Base-by-base conservation (phyloP, 331 rosid species). In the Malus hybrid region DNA sequence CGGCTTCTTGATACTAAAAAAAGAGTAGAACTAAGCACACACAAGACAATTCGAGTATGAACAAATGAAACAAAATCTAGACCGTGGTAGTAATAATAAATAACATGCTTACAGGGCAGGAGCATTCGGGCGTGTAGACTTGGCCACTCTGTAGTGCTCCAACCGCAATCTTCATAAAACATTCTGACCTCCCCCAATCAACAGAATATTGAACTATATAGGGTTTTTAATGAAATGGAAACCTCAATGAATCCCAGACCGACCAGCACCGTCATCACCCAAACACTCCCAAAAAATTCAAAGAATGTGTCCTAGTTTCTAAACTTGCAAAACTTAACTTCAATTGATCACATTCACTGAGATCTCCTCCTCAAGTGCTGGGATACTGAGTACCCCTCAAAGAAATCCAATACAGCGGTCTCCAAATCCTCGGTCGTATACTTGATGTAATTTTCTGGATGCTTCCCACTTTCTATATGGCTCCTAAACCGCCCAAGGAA, bases 391-490 rank as follows among this genome's bases (percentile, higher is more conserved):
- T 30, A 66, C 52, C 97, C 99, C 82, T 95, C 99, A 22, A 95
- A 95, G 83, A 95, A 92, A 73, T 92, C 99, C 97, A 90, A 77
- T 70, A 95, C 89, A 63, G 85, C 85, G 69, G 77, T 88, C 82
- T 90, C 97, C 82, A 95, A 85, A 81, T 95, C 99, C 56, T 92
- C 99, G 28, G 85, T 91, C 3, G 97, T 82, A 76, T 92, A 95
- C 90, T 90, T 95, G 62, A 95, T 92, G 88, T 92, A 95, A 68
- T 90, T 95, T 84, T 95, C 99, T 1, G 99, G 97, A 82, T 95
- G 97, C 83, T 76, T 90, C 66, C 96, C 97, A 52, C 96, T 95
- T 92, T 95, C 99, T 46, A 95, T 92, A 63, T 87, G 92, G 74
- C 86, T 82, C 84, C 97, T 85, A 83, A 88, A 93, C 82, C 96